phyloP scores from a whole-genome alignment of 2,329 filamentous ascomycete species.

The Falciphora oryzae region DNA sequence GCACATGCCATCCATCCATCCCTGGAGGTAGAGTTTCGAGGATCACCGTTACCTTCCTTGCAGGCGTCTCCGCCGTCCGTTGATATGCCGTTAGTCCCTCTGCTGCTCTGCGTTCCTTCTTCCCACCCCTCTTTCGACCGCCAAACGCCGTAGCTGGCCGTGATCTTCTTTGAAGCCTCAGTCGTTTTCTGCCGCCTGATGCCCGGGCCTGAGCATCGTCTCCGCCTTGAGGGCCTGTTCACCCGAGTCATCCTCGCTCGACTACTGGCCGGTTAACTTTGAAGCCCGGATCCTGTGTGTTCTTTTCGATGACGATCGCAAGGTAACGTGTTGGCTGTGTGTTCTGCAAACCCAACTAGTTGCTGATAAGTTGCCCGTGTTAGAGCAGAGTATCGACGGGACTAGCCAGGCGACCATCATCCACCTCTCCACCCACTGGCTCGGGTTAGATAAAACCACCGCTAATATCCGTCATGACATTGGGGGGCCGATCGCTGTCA shows the following conservation, averaged over 20 bases:
- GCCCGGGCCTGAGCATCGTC: not conserved
- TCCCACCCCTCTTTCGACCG: not conserved
- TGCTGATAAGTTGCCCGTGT: too few species aligned
- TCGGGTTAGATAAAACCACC: too few species aligned
- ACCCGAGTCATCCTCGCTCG: too few species aligned
- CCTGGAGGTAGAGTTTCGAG: not conserved
- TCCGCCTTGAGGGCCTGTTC: not conserved
- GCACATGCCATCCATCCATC: not conserved
- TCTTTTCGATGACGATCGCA: too few species aligned
- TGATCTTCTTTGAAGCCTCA: not conserved
- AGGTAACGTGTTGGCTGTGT: too few species aligned
- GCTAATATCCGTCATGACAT: not conserved
- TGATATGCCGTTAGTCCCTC: not conserved
- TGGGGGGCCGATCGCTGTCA: not conserved
- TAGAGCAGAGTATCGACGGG: too few species aligned
- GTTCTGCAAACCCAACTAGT: too few species aligned
- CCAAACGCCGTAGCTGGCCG: not conserved
- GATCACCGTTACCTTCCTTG: not conserved
- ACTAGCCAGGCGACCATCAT: too few species aligned
- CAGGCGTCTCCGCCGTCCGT: not conserved
- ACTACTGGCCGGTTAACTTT: too few species aligned
- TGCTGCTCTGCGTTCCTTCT: not conserved
- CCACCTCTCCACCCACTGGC: too few species aligned
- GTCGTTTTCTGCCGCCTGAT: not conserved
- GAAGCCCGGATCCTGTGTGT: too few species aligned